Conservation (phyloP, 148 eudicot genomes). For the Silene latifolia region DNA sequence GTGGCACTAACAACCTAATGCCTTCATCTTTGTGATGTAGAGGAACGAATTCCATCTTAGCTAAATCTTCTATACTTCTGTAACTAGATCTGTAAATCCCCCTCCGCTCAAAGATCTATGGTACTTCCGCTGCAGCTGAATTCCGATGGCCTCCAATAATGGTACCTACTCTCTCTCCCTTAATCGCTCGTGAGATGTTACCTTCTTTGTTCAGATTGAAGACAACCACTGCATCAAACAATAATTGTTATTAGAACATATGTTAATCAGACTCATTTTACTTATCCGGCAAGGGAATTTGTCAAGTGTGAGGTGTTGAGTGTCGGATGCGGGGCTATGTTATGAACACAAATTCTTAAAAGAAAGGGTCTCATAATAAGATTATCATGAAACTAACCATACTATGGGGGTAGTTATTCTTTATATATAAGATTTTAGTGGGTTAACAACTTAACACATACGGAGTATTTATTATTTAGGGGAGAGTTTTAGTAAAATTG, state of each 20-base stretch:
- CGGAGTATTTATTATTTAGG: too few species aligned
- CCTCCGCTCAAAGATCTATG: neutral
- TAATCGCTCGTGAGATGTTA: conserved; percentile 81
- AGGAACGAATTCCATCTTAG: neutral
- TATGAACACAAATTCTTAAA: too few species aligned
- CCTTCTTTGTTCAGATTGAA: conserved; percentile 82
- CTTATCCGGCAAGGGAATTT: neutral
- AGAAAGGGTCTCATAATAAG: too few species aligned
- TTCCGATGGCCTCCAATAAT: conserved; percentile 62
- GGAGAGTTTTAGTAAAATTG: too few species aligned
- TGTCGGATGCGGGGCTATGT: too few species aligned
- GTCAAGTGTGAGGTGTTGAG: neutral
- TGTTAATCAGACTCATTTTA: neutral
- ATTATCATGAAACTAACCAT: too few species aligned
- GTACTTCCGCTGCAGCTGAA: conserved; percentile 34
- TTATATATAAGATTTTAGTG: too few species aligned
- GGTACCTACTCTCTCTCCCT: conserved; percentile 91
- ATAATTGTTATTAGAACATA: neutral
- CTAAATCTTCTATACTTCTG: neutral
- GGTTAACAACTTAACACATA: too few species aligned
- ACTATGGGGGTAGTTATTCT: too few species aligned
- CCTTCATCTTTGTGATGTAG: neutral
- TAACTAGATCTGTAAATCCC: neutral
- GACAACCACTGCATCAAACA: conserved; percentile 63
- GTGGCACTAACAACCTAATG: conserved; percentile 10